phyloP scores from a whole-genome alignment of 2,329 filamentous ascomycete genomes.

The Claviceps digitariae region DNA sequence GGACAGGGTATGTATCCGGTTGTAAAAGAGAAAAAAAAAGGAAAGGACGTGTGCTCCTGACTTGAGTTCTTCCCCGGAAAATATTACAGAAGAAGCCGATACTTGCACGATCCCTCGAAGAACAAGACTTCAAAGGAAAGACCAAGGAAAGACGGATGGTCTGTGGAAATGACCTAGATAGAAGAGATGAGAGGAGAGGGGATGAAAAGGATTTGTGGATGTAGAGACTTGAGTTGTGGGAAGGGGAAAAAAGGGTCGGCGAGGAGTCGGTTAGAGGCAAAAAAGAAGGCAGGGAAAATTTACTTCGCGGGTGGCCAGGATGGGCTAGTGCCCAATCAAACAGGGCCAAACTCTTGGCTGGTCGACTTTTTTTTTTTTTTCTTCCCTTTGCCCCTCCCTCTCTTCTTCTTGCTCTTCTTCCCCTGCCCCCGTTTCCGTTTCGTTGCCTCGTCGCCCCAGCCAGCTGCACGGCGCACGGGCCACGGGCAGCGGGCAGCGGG shows the following conservation, averaged over 20 bases:
- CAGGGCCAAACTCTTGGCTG: not conserved
- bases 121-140: constrained; percentile 33
- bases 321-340: constrained; percentile 17
- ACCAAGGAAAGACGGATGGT: constrained; percentile 26
- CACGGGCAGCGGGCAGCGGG: not conserved
- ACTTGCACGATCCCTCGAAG: constrained; percentile 25
- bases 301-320: constrained; percentile 17
- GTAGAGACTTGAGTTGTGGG: constrained; percentile 20
- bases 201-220: constrained; percentile 18
- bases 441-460: not conserved
- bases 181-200: constrained; percentile 16
- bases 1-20: constrained; percentile 16
- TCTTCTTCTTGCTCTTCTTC: not conserved
- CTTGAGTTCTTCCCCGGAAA: constrained; percentile 18
- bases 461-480: not conserved
- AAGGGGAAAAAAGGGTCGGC: constrained; percentile 16
- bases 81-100: constrained; percentile 18
- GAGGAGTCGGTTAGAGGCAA: constrained; percentile 15
- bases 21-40: constrained; percentile 12
- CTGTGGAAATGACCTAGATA: constrained; percentile 17
- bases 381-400: not conserved
- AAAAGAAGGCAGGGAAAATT: constrained; percentile 21
- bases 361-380: constrained; percentile 6
- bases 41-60: constrained; percentile 20
- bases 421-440: not conserved